These are phyloP conservation scores for Angophora floribunda DNA, from an alignment of 345 rosid genomes.

Conservation along the genomic window DNA sequence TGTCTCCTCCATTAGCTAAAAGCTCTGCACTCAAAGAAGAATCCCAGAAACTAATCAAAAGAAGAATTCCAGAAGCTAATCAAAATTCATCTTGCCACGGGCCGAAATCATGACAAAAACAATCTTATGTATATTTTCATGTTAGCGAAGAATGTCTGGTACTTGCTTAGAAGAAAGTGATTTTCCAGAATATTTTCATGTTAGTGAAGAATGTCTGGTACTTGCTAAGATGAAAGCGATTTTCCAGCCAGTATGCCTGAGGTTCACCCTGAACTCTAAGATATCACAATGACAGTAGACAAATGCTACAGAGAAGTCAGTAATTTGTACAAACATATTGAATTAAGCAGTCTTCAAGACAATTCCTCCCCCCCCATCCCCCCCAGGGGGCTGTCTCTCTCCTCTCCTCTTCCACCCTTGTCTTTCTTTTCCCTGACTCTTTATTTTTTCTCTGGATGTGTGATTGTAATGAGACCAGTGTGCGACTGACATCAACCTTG, in stretches of 20 bases:
- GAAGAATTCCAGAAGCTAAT: not conserved
- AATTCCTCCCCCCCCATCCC: not conserved
- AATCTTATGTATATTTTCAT: not conserved
- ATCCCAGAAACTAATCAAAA: not conserved
- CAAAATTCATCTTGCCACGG: not conserved
- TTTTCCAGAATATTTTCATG: not conserved
- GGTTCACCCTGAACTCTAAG: not conserved
- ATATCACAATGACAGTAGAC: not conserved
- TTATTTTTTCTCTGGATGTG: not conserved
- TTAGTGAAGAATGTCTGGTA: not conserved
- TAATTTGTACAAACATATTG: not conserved
- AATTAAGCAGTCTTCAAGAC: not conserved
- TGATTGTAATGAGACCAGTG: not conserved
- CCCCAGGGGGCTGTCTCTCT: not conserved
- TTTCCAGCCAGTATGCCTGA: not conserved
- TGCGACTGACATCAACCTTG: not conserved
- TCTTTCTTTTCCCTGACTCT: not conserved
- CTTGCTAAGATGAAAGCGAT: not conserved
- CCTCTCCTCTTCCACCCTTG: not conserved
- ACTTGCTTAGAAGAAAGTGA: not conserved
- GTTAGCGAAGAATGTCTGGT: not conserved
- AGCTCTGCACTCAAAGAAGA: constrained; percentile 17
- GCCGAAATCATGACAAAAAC: not conserved
- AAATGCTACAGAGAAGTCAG: not conserved
- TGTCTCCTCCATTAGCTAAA: constrained; percentile 21